Evolutionary conservation across 2,329 filamentous ascomycete genomes (phyloP), one percentile per base, ranked within the genome.

Genomic region (Metarhizium anisopliae): DNA sequence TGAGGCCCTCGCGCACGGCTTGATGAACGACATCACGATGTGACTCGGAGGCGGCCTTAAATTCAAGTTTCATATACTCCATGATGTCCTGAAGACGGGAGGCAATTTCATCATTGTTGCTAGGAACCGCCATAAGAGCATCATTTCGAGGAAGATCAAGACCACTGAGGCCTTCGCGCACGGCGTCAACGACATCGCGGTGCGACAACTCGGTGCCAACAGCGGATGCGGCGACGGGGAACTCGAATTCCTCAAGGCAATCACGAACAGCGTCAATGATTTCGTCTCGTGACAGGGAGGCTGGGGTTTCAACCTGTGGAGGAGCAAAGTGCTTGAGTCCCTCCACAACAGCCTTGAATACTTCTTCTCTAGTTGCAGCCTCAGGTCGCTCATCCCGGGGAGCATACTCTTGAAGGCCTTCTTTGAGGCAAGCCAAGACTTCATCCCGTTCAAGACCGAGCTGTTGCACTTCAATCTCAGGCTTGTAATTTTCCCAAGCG

Each of bases 401-500:
- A 1, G 79, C 78, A 66, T 94, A 91, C 50, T 90, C 84, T 61
- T 89, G 84, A 0, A 97, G 79, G 0, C 93, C 93, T 72, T 96
- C 87, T 62, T 89, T 85, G 30, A 97, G 78, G 61, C 91, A 95
- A 43, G 87, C 84, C 14, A 97, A 77, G 51, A 97, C 88, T 66
- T 97, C 93, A 13, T 96, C 90, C 5, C 90, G 82, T 68, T 96
- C 93, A 1, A 97, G 77, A 2, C 92, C 93, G 59, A 95, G 88
- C 64, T 95, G 90, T 63, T 96, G 87, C 4, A 95, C 80, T 63
- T 95, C 87, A 52, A 96, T 90, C 63, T 96, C 90, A 1, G 93
- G 93, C 71, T 95, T 95, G 72, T 95, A 95, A 54, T 85, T 89
- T 67, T 96, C 93, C 84, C 91, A 95, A 1, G 92, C 93, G 62